Percentiles rank a stretch among this genome's conserved stretches.
phyloP scores from a whole-genome alignment of 306 rosid species.

The Quercus bicolor region DNA sequence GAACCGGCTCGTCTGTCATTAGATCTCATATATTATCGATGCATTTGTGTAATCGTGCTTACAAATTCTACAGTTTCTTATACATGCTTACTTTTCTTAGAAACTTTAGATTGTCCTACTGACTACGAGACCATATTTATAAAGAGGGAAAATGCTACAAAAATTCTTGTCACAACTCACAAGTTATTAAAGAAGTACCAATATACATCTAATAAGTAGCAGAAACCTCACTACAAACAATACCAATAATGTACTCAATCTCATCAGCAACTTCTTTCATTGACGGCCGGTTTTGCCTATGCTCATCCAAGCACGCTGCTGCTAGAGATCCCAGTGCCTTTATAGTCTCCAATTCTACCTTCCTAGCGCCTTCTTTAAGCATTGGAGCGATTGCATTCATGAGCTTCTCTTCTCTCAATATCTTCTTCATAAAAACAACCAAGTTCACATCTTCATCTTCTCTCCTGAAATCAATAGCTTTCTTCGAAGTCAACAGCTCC shows the following conservation, averaged over 20 bases:
- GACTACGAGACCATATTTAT: not conserved
- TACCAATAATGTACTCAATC: constrained; percentile 37
- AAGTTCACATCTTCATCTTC: constrained; percentile 56
- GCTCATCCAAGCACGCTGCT: constrained; percentile 42
- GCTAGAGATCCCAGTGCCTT: constrained; percentile 46
- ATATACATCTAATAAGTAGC: not conserved
- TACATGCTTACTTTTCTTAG: too few relatives aligned
- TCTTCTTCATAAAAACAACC: constrained; percentile 46
- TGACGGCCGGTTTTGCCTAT: constrained; percentile 51
- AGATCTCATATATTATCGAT: too few relatives aligned
- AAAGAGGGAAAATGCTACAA: not conserved
- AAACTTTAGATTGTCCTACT: too few relatives aligned
- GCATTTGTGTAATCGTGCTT: too few relatives aligned
- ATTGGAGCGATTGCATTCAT: constrained; percentile 45
- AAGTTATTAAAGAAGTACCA: too few relatives aligned
- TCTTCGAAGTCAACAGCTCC: constrained; percentile 46
- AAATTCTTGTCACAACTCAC: too few relatives aligned
- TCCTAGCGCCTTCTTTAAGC: constrained; percentile 36
- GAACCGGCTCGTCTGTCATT: too few relatives aligned
- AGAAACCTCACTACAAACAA: constrained; percentile 14
- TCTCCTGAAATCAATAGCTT: constrained; percentile 55
- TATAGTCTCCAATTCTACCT: constrained; percentile 44
- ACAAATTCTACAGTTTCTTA: too few relatives aligned
- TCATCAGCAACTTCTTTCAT: constrained; percentile 62
- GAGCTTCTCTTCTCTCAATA: constrained; percentile 30